Evolutionary conservation across 257 asterid genomes (phyloP).

Genomic region (Solanum tacnaense): DNA sequence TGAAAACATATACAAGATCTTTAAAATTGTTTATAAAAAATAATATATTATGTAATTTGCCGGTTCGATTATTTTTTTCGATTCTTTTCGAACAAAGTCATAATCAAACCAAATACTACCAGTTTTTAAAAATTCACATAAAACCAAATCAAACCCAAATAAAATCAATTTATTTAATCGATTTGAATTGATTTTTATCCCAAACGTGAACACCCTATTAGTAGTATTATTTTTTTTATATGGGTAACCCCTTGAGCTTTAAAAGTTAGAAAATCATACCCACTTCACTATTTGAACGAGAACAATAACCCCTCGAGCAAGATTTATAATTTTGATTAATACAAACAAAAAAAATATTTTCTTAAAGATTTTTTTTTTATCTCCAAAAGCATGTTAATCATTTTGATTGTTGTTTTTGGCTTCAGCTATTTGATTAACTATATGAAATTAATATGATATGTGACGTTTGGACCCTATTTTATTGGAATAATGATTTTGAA

Average conservation of each 20-base stretch:
- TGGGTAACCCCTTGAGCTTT: neutral
- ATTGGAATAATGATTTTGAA: neutral
- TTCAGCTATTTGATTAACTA: neutral
- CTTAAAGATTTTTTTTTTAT: neutral
- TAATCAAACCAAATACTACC: too few relatives aligned
- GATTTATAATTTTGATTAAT: neutral
- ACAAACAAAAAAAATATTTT: neutral
- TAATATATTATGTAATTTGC: too few relatives aligned
- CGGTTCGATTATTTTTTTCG: too few relatives aligned
- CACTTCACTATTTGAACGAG: neutral
- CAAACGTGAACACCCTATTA: too few relatives aligned
- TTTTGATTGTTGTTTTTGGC: neutral
- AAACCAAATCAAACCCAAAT: too few relatives aligned
- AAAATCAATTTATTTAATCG: too few relatives aligned
- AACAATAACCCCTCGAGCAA: neutral
- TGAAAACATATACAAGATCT: too few relatives aligned
- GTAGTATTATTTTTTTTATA: too few relatives aligned
- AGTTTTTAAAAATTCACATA: too few relatives aligned
- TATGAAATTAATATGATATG: neutral
- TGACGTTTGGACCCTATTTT: neutral
- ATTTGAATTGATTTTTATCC: too few relatives aligned
- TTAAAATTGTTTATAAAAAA: too few relatives aligned
- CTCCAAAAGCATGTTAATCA: neutral
- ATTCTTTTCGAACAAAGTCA: too few relatives aligned
- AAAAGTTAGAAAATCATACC: neutral